phyloP scores from a whole-genome alignment of 2,329 filamentous ascomycete genomes.

The Lachnellula occidentalis region DNA sequence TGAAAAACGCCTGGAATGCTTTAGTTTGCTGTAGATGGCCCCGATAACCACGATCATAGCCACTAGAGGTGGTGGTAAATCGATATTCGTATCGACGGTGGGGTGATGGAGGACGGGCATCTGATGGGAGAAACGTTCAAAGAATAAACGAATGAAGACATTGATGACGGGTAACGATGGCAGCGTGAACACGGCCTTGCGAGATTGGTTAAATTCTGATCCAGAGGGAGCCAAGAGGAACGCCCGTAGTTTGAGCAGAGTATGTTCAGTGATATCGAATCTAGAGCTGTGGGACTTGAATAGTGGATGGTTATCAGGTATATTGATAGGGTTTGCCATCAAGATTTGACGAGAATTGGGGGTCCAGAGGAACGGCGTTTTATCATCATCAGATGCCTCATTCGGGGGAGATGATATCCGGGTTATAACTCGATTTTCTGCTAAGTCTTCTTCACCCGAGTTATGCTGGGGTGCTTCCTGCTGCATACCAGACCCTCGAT shows the following conservation, averaged over 20 bases:
- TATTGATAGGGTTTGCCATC: conserved; percentile 13
- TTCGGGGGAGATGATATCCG: conserved; percentile 16
- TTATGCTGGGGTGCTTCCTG: not conserved
- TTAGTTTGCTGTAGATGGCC: conserved; percentile 20
- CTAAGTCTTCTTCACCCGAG: not conserved
- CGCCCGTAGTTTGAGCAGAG: conserved; percentile 9
- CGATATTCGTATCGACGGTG: conserved; percentile 20
- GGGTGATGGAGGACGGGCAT: conserved; percentile 24
- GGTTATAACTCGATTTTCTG: conserved; percentile 1
- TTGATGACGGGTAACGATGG: conserved; percentile 20
- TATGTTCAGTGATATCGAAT: conserved; percentile 22
- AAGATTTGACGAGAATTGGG: conserved; percentile 13
- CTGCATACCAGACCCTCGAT: not conserved
- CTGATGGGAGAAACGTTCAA: conserved; percentile 23
- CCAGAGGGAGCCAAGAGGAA: conserved; percentile 13
- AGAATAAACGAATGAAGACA: conserved; percentile 24
- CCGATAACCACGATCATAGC: conserved; percentile 22
- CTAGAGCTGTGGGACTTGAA: conserved; percentile 15
- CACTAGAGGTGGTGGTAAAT: conserved; percentile 21
- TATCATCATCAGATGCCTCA: conserved; percentile 19
- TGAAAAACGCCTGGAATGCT: conserved; percentile 20
- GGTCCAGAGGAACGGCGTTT: conserved; percentile 24
- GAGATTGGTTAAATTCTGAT: conserved; percentile 9
- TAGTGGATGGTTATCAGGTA: conserved; percentile 16
- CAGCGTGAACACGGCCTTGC: conserved; percentile 14